Conservation (phyloP, 345 rosid species). For the Eucalyptus microcorys region DNA sequence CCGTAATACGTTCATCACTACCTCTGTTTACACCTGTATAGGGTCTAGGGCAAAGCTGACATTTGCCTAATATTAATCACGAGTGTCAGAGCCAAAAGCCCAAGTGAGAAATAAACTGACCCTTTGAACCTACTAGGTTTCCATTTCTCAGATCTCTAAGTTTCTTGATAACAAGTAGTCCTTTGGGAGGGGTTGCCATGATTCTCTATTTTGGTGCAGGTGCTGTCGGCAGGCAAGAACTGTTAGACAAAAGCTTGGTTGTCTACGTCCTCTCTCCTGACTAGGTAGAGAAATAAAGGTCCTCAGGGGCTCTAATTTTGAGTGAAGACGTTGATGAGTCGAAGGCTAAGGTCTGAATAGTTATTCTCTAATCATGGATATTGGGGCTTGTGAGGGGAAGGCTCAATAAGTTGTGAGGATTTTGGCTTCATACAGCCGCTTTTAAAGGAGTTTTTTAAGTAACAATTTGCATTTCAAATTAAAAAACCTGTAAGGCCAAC, state of each 20-base stretch:
- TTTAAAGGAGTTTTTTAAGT: conserved; percentile 10
- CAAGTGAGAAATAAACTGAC: neutral
- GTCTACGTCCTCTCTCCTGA: conserved; percentile 4
- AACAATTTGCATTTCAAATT: neutral
- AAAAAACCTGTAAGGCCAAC: neutral
- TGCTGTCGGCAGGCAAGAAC: conserved; percentile 21
- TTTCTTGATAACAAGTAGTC: neutral
- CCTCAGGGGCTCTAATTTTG: conserved; percentile 41
- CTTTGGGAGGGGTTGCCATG: conserved; percentile 11
- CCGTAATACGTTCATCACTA: neutral
- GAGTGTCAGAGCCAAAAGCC: neutral
- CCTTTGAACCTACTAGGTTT: neutral
- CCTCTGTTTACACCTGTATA: neutral
- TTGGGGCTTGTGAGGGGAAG: conserved; percentile 9
- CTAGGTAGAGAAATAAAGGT: conserved; percentile 6
- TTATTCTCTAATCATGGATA: conserved; percentile 10
- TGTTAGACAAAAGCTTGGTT: conserved; percentile 16
- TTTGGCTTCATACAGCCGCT: conserved; percentile 21
- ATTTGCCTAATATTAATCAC: neutral
- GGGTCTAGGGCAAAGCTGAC: neutral
- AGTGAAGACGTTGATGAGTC: conserved; percentile 84
- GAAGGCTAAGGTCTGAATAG: conserved; percentile 15
- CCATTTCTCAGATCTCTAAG: conserved; percentile 3
- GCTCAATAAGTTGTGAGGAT: neutral
- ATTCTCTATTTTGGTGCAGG: conserved; percentile 23